These are phyloP conservation scores for Cunninghamia lanceolata DNA, from an alignment of 75 land plant species.

Conservation along the genomic window DNA sequence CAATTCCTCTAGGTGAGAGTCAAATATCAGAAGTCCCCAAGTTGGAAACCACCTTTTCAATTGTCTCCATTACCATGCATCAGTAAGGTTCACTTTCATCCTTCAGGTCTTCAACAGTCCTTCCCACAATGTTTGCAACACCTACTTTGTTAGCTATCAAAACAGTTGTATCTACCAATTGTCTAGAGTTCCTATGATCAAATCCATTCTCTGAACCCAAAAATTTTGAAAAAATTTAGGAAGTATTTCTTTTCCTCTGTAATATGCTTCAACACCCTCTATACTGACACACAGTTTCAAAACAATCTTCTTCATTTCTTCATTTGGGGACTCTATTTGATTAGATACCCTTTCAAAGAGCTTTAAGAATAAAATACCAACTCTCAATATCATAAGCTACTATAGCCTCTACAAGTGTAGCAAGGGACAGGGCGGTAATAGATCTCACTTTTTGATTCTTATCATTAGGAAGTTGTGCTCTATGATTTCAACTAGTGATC, in stretches of 20 bases:
- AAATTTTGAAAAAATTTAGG: slow-evolving; percentile 89
- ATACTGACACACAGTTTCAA: slow-evolving; percentile 96
- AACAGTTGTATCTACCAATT: slow-evolving; percentile 93
- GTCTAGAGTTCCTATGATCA: slow-evolving; percentile 87
- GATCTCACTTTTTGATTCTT: slow-evolving; percentile 96
- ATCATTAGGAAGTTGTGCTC: slow-evolving; percentile 94
- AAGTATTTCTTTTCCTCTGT: slow-evolving; percentile 75
- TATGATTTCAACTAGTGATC: slow-evolving; percentile 92
- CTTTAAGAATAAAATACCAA: slow-evolving; percentile 96
- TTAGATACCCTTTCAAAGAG: slow-evolving; percentile 92
- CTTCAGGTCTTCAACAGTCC: too few species aligned
- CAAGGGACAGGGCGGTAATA: slow-evolving; percentile 87
- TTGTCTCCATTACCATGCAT: slow-evolving; percentile 98
- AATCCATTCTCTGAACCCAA: slow-evolving; percentile 92
- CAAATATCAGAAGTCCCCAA: slow-evolving; percentile 95
- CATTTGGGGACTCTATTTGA: slow-evolving; percentile 88
- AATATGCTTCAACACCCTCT: slow-evolving; percentile 95
- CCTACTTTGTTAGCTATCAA: slow-evolving; percentile 96
- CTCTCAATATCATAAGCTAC: slow-evolving; percentile 96
- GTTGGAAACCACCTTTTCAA: slow-evolving; percentile 89
- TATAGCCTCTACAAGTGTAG: slow-evolving; percentile 90
- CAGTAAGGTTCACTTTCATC: too few species aligned
- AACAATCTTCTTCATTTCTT: slow-evolving; percentile 96
- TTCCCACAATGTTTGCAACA: too few species aligned
- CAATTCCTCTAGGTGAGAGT: slow-evolving; percentile 87